Evolutionary conservation across 352 stramenopile genomes (phyloP).

Genomic region (Thraustochytrium sp.): DNA sequence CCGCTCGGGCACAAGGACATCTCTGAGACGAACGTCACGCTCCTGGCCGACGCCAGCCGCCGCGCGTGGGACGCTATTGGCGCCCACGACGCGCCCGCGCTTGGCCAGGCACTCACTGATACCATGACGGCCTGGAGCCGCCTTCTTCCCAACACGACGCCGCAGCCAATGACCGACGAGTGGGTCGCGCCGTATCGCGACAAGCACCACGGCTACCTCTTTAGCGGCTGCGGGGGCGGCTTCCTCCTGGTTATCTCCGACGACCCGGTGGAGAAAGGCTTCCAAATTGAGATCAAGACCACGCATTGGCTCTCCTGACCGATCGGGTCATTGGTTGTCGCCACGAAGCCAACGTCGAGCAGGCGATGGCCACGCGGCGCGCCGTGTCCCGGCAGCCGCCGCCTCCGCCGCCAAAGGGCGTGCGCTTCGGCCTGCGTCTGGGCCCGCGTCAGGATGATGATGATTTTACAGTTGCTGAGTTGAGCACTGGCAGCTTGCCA

Average conservation of each 20-base stretch:
- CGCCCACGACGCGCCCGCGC: not conserved
- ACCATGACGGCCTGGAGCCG: slow-evolving; percentile 26
- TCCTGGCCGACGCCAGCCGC: not conserved
- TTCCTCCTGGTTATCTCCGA: slow-evolving; percentile 34
- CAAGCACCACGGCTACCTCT: slow-evolving; percentile 10
- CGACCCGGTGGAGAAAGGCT: not conserved
- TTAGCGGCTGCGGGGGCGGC: slow-evolving; percentile 20
- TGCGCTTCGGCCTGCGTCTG: no score
- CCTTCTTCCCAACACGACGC: slow-evolving; percentile 10
- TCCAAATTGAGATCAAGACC: slow-evolving; percentile 21
- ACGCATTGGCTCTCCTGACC: slow-evolving; percentile 18
- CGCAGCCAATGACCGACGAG: slow-evolving; percentile 9
- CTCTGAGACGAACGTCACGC: not conserved
- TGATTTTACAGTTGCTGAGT: no score
- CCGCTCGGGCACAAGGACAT: slow-evolving; percentile 20
- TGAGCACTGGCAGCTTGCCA: no score
- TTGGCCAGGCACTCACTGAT: slow-evolving; percentile 12
- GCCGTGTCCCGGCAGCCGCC: no score
- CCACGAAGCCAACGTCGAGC: no score
- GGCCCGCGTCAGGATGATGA: no score
- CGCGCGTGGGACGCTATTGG: not conserved
- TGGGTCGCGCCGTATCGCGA: slow-evolving; percentile 19
- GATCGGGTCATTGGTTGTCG: no score
- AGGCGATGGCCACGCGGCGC: no score
- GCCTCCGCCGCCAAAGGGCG: no score